Conservation (phyloP, 306 rosid species). For the Biancaea sappan region DNA sequence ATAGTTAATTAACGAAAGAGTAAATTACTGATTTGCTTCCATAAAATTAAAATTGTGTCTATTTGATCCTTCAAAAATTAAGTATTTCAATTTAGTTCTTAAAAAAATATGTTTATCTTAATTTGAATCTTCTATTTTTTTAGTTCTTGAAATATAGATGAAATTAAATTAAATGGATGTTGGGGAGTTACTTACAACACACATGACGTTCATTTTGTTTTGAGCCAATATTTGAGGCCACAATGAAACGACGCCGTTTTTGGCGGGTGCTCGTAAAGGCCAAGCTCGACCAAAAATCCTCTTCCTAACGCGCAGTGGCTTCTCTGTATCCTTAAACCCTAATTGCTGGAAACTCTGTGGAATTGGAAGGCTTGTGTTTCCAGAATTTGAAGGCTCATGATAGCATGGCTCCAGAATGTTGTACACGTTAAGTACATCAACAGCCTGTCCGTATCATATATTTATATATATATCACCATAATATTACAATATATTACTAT, state of each 20-base stretch:
- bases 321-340: constrained; percentile 62
- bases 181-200: constrained; percentile 33
- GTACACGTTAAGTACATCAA: constrained; percentile 60
- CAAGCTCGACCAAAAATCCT: constrained; percentile 84
- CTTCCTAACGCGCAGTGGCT: constrained; percentile 57
- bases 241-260: constrained; percentile 57
- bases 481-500: too few species aligned
- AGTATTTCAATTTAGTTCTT: too few species aligned
- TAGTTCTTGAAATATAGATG: too few species aligned
- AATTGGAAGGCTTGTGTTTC: constrained; percentile 29
- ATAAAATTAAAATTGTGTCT: too few species aligned
- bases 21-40: too few species aligned
- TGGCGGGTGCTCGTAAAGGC: constrained; percentile 65
- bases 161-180: too few species aligned
- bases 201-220: not conserved
- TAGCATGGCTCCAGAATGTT: constrained; percentile 72
- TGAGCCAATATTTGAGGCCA: constrained; percentile 57
- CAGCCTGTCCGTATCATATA: too few species aligned
- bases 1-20: too few species aligned
- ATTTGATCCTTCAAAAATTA: too few species aligned
- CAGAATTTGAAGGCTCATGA: constrained; percentile 31
- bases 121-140: too few species aligned
- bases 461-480: too few species aligned
- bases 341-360: constrained; percentile 67
- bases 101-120: too few species aligned